Evolutionary conservation across 805 yeast genomes (phyloP).

Genomic region (Metschnikowia dekortorum): DNA sequence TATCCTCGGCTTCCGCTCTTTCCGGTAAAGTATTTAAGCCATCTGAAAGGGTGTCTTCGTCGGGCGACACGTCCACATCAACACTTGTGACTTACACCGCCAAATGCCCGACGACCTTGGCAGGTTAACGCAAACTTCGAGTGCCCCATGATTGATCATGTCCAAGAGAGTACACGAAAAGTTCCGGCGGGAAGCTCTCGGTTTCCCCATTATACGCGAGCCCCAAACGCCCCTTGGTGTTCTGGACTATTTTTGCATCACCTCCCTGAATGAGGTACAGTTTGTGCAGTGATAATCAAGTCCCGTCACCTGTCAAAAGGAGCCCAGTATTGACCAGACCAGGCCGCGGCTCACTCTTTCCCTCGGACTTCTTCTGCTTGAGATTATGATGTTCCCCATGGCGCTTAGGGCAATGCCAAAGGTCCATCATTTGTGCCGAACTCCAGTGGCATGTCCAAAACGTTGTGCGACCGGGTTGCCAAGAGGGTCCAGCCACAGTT

Average conservation of each 20-base stretch:
- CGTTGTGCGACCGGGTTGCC: conserved; percentile 27
- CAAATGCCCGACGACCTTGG: conserved; percentile 12
- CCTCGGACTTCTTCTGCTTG: conserved; percentile 23
- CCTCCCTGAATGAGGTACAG: conserved; percentile 43
- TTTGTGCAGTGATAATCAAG: conserved; percentile 25
- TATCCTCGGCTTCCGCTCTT: not conserved
- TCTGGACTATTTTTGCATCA: conserved; percentile 19
- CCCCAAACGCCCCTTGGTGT: conserved; percentile 56
- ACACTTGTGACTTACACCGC: conserved; percentile 35
- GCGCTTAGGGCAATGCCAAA: conserved; percentile 96
- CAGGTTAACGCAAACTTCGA: conserved; percentile 25
- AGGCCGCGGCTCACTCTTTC: conserved; percentile 40
- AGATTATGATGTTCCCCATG: conserved; percentile 20
- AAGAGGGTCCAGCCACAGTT: conserved; percentile 27
- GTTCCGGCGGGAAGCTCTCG: conserved; percentile 19
- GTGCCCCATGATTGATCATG: conserved; percentile 36
- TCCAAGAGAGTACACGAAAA: conserved; percentile 26
- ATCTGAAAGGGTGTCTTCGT: conserved; percentile 15
- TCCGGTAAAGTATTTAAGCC: conserved; percentile 27
- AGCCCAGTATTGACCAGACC: conserved; percentile 49
- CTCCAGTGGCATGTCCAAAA: conserved; percentile 81
- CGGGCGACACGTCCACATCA: conserved; percentile 27
- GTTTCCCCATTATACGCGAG: conserved; percentile 18
- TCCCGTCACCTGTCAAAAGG: conserved; percentile 45
- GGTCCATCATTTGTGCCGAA: conserved; percentile 90